Evolutionary conservation across 352 stramenopile genomes (phyloP).

Genomic region (Thalassiosira hispida): DNA sequence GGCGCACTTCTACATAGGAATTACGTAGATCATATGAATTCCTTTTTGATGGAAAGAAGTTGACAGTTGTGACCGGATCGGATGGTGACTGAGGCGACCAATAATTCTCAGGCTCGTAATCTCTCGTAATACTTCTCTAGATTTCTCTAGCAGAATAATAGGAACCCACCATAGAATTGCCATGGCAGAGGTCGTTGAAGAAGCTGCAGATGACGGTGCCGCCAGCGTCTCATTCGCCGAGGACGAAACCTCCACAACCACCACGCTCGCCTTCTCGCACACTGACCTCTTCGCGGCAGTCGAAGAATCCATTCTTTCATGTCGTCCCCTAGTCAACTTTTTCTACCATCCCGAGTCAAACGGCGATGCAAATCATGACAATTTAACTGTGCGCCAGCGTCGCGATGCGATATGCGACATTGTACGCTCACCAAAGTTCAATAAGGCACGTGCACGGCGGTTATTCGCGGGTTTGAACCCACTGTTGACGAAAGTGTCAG

Average conservation of each 20-base stretch:
- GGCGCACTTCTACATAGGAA: too few relatives aligned
- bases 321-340: slow-evolving; percentile 28
- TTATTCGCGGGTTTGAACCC: slow-evolving; percentile 62
- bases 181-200: not conserved
- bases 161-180: too few relatives aligned
- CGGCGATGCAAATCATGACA: not conserved
- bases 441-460: slow-evolving; percentile 47
- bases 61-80: too few relatives aligned
- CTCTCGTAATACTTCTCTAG: too few relatives aligned
- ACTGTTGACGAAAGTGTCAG: slow-evolving; percentile 44
- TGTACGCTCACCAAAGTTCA: slow-evolving; percentile 31
- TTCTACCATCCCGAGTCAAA: slow-evolving; percentile 23
- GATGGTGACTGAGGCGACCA: too few relatives aligned
- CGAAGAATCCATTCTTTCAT: slow-evolving; percentile 19
- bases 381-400: slow-evolving; percentile 5
- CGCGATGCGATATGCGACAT: slow-evolving; percentile 8
- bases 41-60: too few relatives aligned
- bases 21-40: too few relatives aligned
- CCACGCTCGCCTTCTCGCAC: not conserved
- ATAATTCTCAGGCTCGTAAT: too few relatives aligned
- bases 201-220: not conserved
- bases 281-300: slow-evolving; percentile 24
- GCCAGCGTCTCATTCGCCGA: not conserved
- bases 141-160: too few relatives aligned
- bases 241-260: not conserved